Conservation (phyloP, 2,329 filamentous ascomycete genomes). For the Madurella mycetomatis region DNA sequence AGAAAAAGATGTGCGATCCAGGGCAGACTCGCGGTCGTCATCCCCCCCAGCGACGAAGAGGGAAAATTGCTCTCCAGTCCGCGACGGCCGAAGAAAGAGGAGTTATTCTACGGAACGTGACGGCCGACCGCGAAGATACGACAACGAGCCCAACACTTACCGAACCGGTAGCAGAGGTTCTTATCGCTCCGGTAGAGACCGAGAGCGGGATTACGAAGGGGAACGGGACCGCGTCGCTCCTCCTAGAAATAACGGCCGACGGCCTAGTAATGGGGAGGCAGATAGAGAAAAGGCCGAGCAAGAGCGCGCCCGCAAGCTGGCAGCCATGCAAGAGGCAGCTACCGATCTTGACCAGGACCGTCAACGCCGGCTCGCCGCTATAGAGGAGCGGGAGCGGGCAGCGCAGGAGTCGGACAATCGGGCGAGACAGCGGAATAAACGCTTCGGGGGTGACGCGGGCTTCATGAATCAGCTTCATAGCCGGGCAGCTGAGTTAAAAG, state of each 20-base stretch:
- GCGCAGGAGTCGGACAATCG: conserved; percentile 64
- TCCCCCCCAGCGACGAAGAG: conserved; percentile 25
- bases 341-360: conserved; percentile 67
- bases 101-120: conserved; percentile 20
- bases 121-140: neutral
- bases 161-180: conserved; percentile 4
- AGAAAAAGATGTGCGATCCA: conserved; percentile 8
- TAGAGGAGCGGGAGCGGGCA: conserved; percentile 61
- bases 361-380: conserved; percentile 59
- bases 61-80: conserved; percentile 22
- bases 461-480: conserved; percentile 63
- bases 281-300: conserved; percentile 39
- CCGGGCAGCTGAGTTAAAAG: conserved; percentile 48
- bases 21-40: conserved; percentile 13
- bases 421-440: conserved; percentile 53
- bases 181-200: conserved; percentile 1
- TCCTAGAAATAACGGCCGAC: conserved; percentile 22
- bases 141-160: conserved; percentile 2
- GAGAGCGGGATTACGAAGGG: neutral
- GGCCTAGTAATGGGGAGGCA: conserved; percentile 15
- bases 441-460: conserved; percentile 58
- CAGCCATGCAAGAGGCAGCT: conserved; percentile 69
- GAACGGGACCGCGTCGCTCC: conserved; percentile 9
- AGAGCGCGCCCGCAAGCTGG: conserved; percentile 62
- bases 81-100: conserved; percentile 5